phyloP scores from a whole-genome alignment of 176 grass and related monocot genomes.

The Musa schizocarpa region DNA sequence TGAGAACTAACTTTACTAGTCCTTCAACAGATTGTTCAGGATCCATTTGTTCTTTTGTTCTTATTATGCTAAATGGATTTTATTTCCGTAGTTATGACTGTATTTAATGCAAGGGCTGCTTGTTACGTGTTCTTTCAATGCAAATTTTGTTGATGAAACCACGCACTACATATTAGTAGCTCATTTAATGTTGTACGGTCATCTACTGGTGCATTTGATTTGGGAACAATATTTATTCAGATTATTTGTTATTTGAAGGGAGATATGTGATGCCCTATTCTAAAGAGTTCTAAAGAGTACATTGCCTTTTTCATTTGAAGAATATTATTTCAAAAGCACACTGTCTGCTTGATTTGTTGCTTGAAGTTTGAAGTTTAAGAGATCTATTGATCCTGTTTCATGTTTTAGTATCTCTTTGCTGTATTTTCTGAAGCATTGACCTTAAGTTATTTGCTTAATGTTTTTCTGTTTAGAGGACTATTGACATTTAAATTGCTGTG shows the following conservation, averaged over 20 bases:
- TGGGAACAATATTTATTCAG: no score
- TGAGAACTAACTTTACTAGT: background rate
- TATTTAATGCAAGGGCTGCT: background rate
- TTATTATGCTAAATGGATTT: background rate
- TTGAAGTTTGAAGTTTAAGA: background rate
- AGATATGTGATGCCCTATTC: background rate
- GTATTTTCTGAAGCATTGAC: background rate
- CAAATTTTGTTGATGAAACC: background rate
- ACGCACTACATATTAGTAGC: background rate
- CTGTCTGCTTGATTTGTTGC: background rate
- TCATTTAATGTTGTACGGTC: no score
- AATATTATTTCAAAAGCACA: background rate
- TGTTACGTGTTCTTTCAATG: background rate
- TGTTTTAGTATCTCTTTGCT: background rate
- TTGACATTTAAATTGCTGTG: constrained; percentile 8
- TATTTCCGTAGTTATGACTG: background rate
- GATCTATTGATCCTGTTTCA: background rate
- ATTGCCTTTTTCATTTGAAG: background rate
- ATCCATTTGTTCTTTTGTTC: background rate
- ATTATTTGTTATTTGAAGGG: background rate
- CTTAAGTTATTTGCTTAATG: background rate
- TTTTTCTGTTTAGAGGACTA: background rate
- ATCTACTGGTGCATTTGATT: no score
- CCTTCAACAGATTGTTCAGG: background rate
- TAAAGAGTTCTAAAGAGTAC: background rate